A percentile compares a stretch with the other conserved stretches of the same genome.
Conservation (phyloP, 2,329 filamentous ascomycete genomes). For the Beauveria asiatica region DNA sequence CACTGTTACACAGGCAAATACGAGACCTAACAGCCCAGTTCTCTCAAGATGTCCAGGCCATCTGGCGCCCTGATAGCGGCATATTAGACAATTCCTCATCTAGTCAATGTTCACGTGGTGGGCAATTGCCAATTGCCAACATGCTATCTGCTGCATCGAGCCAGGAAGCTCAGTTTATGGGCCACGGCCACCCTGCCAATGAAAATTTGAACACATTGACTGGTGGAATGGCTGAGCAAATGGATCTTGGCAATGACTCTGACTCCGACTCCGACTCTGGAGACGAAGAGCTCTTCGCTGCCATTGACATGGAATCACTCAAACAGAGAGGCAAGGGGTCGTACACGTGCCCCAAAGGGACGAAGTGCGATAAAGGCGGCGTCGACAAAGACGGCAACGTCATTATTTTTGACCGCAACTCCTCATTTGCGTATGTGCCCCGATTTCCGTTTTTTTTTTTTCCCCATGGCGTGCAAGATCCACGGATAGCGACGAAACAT, state of each 20-base stretch:
- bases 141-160: neutral
- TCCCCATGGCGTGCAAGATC: neutral
- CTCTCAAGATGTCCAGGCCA: constrained; percentile 25
- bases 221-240: neutral
- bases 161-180: neutral
- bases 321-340: constrained; percentile 31
- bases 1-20: constrained; percentile 23
- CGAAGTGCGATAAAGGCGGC: constrained; percentile 31
- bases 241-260: constrained; percentile 10
- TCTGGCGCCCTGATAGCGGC: constrained; percentile 20
- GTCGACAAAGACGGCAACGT: constrained; percentile 30
- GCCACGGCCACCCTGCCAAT: neutral
- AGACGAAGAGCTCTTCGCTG: constrained; percentile 27
- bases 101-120: neutral
- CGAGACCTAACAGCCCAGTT: constrained; percentile 26
- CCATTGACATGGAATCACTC: constrained; percentile 31
- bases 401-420: constrained; percentile 33
- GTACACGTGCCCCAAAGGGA: constrained; percentile 28
- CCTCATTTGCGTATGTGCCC: constrained; percentile 28
- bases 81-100: neutral
- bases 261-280: constrained; percentile 24
- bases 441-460: neutral
- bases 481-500: neutral
- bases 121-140: neutral
- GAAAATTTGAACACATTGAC: neutral